A percentile compares a stretch with the other conserved stretches of the same genome.
These are phyloP conservation scores for Cryomyces antarcticus DNA, from an alignment of 495 filamentous ascomycete genomes.

Conservation along the genomic window DNA sequence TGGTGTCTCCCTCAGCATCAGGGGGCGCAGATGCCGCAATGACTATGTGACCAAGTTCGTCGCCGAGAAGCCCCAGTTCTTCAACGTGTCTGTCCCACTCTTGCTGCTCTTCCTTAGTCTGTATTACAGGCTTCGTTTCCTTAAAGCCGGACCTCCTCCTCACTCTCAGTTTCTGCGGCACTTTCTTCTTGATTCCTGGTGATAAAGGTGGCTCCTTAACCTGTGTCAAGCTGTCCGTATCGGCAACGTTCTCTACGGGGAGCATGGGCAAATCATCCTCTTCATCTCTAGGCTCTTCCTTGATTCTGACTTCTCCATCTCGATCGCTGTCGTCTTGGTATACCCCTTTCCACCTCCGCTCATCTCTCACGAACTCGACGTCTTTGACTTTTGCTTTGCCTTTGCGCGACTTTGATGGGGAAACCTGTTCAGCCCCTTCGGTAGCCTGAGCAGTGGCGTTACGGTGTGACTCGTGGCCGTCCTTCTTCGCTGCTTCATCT, in stretches of 20 bases:
- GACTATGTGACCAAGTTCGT: slow-evolving; percentile 15
- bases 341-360: slow-evolving; percentile 14
- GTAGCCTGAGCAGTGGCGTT: slow-evolving; percentile 1
- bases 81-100: slow-evolving; percentile 19
- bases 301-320: slow-evolving; percentile 8
- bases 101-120: slow-evolving; percentile 22
- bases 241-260: neutral
- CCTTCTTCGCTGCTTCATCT: slow-evolving; percentile 1
- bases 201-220: slow-evolving; percentile 5
- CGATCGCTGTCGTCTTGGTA: slow-evolving; percentile 21
- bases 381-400: slow-evolving; percentile 16
- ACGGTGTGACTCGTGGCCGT: slow-evolving; percentile 1
- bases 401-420: slow-evolving; percentile 3
- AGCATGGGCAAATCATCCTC: slow-evolving; percentile 1
- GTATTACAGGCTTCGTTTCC: slow-evolving; percentile 11
- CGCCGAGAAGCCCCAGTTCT: slow-evolving; percentile 13
- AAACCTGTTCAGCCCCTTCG: neutral
- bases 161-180: slow-evolving; percentile 1
- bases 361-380: slow-evolving; percentile 14
- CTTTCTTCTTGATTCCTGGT: slow-evolving; percentile 13
- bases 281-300: slow-evolving; percentile 14
- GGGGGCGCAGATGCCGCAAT: neutral
- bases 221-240: neutral
- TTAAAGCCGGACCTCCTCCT: slow-evolving; percentile 5
- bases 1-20: slow-evolving; percentile 16